A percentile compares a stretch with the other conserved stretches of the same genome.
phyloP scores from a whole-genome alignment of 2,329 filamentous ascomycete species.

The Arachnomyces sp. region DNA sequence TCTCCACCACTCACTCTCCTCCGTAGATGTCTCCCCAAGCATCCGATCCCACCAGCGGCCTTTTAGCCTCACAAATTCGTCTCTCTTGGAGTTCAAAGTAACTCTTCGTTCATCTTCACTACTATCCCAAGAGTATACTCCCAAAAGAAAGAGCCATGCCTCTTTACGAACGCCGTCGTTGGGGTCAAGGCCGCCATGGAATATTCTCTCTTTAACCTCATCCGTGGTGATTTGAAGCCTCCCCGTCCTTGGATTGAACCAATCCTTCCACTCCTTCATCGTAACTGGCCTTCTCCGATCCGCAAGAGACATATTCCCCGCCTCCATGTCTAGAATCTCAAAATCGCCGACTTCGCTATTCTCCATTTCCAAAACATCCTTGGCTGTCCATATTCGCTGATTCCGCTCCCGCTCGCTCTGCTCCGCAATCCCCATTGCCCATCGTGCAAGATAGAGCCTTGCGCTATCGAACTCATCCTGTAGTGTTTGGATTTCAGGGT shows the following conservation, averaged over 20 bases:
- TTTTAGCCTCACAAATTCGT: constrained; percentile 91
- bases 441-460: constrained; percentile 83
- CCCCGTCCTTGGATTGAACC: constrained; percentile 72
- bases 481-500: constrained; percentile 87
- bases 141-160: constrained; percentile 90
- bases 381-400: constrained; percentile 85
- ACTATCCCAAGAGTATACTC: constrained; percentile 89
- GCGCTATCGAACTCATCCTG: constrained; percentile 98
- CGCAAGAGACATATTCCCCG: constrained; percentile 62
- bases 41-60: constrained; percentile 94
- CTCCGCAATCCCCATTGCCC: constrained; percentile 98
- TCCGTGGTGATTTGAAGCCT: constrained; percentile 72
- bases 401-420: constrained; percentile 84
- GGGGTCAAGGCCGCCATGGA: constrained; percentile 82
- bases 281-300: constrained; percentile 72
- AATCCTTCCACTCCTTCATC: constrained; percentile 80
- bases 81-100: constrained; percentile 73
- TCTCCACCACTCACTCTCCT: constrained; percentile 91
- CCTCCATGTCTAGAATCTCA: constrained; percentile 77
- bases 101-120: constrained; percentile 76
- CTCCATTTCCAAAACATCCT: constrained; percentile 87
- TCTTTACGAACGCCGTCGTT: constrained; percentile 93
- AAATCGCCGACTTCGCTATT: constrained; percentile 94
- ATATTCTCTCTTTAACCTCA: constrained; percentile 94
- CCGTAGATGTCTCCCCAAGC: constrained; percentile 69